A percentile compares a stretch with the other conserved stretches of the same genome.
These are phyloP conservation scores for Jimgerdemannia flammicorona DNA, from an alignment of 192 early-diverging fungal species.

Conservation along the genomic window DNA sequence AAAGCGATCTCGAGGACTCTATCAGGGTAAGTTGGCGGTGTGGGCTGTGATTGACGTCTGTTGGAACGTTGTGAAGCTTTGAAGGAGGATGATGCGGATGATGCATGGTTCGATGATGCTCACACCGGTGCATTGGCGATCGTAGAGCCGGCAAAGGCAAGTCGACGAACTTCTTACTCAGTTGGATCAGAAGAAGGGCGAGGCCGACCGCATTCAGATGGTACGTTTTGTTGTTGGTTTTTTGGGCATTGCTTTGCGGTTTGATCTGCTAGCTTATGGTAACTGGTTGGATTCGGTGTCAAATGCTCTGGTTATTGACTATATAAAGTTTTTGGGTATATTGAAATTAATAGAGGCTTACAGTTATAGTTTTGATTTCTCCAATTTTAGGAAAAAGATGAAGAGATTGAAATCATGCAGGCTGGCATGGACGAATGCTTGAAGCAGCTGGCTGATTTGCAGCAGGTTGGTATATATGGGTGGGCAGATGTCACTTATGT, in stretches of 20 bases:
- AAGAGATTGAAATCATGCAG: constrained; percentile 75
- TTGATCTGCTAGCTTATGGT: background rate
- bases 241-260: background rate
- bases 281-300: no score
- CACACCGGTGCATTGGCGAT: background rate
- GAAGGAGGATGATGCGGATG: background rate
- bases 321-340: no score
- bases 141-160: constrained; percentile 34
- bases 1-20: constrained; percentile 71
- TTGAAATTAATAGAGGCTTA: no score
- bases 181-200: constrained; percentile 28
- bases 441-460: constrained; percentile 65
- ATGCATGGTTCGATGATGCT: background rate
- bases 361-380: no score
- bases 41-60: constrained; percentile 21
- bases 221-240: background rate
- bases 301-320: no score
- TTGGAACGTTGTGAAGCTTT: no score
- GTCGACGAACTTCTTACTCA: constrained; percentile 38
- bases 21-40: constrained; percentile 36
- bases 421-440: constrained; percentile 82
- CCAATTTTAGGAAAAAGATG: constrained; percentile 57
- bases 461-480: constrained; percentile 36
- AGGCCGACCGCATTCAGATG: constrained; percentile 30
- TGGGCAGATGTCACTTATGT: background rate